Evolutionary conservation across 2,329 filamentous ascomycete genomes (phyloP).

Genomic region (Alternaria dauci): DNA sequence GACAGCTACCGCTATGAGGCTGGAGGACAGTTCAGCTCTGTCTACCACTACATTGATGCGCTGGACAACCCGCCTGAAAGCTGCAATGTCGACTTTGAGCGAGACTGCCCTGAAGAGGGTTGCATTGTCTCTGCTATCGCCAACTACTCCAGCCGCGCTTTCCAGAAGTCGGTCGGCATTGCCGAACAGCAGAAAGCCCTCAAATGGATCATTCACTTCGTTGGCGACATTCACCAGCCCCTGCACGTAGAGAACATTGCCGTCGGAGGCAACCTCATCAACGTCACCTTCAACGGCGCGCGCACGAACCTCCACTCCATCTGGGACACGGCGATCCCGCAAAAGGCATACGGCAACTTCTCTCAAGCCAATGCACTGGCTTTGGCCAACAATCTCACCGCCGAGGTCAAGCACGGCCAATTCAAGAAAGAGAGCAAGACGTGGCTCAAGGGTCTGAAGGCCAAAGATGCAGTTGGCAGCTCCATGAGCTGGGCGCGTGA

Average conservation of each 20-base stretch:
- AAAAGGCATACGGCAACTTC: constrained; percentile 54
- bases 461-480: constrained; percentile 46
- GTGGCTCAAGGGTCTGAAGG: constrained; percentile 52
- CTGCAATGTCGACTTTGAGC: constrained; percentile 60
- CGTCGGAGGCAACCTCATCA: constrained; percentile 56
- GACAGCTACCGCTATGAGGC: constrained; percentile 60
- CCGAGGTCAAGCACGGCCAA: constrained; percentile 51
- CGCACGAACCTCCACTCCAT: constrained; percentile 55
- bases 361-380: constrained; percentile 47
- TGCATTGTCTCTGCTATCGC: constrained; percentile 64
- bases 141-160: constrained; percentile 56
- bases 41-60: constrained; percentile 63
- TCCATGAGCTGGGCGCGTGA: constrained; percentile 55
- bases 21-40: constrained; percentile 58
- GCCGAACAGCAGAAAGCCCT: constrained; percentile 55
- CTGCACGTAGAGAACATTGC: constrained; percentile 64
- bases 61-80: constrained; percentile 56
- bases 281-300: constrained; percentile 54
- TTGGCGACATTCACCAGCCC: constrained; percentile 80
- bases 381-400: constrained; percentile 52
- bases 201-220: constrained; percentile 61
- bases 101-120: constrained; percentile 61
- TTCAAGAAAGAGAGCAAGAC: constrained; percentile 43
- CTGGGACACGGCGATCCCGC: constrained; percentile 57
- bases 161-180: constrained; percentile 38